Conservation (phyloP, 805 yeast genomes). For the Grigorovia transvaalensis region DNA sequence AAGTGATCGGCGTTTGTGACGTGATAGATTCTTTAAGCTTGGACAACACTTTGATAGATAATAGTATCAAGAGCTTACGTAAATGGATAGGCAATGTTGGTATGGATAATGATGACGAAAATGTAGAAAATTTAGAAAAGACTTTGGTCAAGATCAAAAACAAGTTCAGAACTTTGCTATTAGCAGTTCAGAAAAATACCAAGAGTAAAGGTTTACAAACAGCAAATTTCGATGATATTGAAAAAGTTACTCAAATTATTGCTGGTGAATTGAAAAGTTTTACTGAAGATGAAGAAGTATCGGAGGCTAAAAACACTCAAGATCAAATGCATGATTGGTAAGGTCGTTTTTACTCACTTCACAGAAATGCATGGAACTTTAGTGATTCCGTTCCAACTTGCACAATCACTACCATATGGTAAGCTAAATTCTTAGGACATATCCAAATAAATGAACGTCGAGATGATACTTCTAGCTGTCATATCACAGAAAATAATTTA, state of each 20-base stretch:
- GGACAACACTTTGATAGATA: constrained; percentile 9
- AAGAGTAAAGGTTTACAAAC: constrained; percentile 11
- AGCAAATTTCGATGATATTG: constrained; percentile 29
- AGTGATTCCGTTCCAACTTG: too few relatives aligned
- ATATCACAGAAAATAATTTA: too few relatives aligned
- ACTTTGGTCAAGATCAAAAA: constrained; percentile 46
- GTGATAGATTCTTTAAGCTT: constrained; percentile 28
- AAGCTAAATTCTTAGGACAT: too few relatives aligned
- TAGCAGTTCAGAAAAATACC: constrained; percentile 20
- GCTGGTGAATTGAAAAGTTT: constrained; percentile 26
- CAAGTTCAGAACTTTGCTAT: constrained; percentile 44
- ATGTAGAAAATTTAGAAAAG: constrained; percentile 47
- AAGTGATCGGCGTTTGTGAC: constrained; percentile 42
- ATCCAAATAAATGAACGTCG: too few relatives aligned
- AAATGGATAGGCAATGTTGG: constrained; percentile 25
- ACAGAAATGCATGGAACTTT: neutral
- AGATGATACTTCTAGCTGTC: too few relatives aligned
- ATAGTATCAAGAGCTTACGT: constrained; percentile 18
- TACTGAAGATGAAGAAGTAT: constrained; percentile 18
- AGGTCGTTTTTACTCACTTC: neutral
- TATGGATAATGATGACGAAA: constrained; percentile 40
- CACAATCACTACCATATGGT: too few relatives aligned
- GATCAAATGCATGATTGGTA: constrained; percentile 23
- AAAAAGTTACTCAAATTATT: constrained; percentile 21
- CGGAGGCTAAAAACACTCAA: constrained; percentile 10